Evolutionary conservation across 2,329 filamentous ascomycete species (phyloP).

Genomic region (Clarireedia monteithiana): DNA sequence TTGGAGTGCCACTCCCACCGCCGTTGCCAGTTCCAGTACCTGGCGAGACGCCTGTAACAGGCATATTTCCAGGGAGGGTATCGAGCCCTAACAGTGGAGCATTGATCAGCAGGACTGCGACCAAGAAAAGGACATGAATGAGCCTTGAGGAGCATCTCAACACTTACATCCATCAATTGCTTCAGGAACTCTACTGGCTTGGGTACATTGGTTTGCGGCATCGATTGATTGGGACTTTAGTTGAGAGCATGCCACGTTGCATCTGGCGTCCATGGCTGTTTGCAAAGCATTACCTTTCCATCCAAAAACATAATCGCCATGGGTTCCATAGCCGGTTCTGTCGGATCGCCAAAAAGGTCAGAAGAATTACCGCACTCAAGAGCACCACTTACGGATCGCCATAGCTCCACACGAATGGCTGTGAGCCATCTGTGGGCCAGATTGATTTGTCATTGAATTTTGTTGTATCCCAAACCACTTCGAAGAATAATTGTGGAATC

Average conservation of each 20-base stretch:
- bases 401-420: constrained; percentile 35
- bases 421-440: constrained; percentile 37
- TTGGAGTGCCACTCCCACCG: too few species aligned
- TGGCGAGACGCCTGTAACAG: too few species aligned
- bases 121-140: too few species aligned
- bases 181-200: constrained; percentile 40
- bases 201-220: constrained; percentile 39
- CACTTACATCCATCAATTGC: constrained; percentile 41
- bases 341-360: too few species aligned
- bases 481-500: constrained; percentile 40
- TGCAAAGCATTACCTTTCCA: constrained; percentile 42
- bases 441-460: constrained; percentile 35
- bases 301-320: constrained; percentile 45
- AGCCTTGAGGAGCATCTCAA: too few species aligned
- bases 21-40: too few species aligned
- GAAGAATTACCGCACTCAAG: constrained; percentile 32
- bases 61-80: too few species aligned
- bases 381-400: constrained; percentile 33
- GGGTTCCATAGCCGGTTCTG: constrained; percentile 27
- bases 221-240: constrained; percentile 38
- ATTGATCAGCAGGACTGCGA: too few species aligned
- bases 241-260: constrained; percentile 36
- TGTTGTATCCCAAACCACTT: constrained; percentile 39
- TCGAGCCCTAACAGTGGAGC: too few species aligned
- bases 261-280: constrained; percentile 39